These are phyloP conservation scores for Lolium rigidum DNA, from an alignment of 176 grass and related monocot species.

Conservation along the genomic window DNA sequence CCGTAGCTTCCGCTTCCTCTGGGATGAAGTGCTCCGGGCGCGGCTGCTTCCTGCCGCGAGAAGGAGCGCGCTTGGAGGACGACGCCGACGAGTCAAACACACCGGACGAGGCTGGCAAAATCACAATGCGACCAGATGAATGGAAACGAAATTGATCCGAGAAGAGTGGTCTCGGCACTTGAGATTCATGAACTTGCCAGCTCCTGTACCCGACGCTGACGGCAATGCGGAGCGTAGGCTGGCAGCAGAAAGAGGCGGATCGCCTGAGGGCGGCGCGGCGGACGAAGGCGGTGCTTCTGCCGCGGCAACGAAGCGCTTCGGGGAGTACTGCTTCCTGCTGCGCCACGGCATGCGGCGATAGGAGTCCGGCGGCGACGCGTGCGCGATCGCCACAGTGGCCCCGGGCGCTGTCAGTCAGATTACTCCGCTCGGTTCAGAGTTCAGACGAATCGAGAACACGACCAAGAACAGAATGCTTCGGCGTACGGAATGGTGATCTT, in stretches of 20 bases:
- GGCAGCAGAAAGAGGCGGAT: background rate
- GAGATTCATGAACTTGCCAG: background rate
- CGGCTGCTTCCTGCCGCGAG: constrained; percentile 30
- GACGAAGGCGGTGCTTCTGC: background rate
- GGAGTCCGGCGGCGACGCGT: constrained; percentile 10
- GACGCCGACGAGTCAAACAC: too few relatives aligned
- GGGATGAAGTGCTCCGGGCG: constrained; percentile 17
- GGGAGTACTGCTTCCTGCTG: constrained; percentile 46
- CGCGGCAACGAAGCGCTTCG: background rate
- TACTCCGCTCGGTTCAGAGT: background rate
- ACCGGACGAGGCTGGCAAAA: background rate
- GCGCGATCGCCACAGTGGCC: background rate
- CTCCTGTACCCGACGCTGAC: too few relatives aligned
- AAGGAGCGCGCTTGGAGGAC: background rate
- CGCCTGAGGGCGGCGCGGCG: background rate
- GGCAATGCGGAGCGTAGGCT: background rate
- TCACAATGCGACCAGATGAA: background rate
- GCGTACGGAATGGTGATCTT: background rate
- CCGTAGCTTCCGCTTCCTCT: background rate
- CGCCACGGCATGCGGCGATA: background rate
- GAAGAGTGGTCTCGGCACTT: background rate
- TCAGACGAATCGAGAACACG: constrained; percentile 20
- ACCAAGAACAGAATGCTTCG: background rate
- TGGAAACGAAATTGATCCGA: background rate
- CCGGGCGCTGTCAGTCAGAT: background rate